These are phyloP conservation scores for Westerdykella aurantiaca DNA, from an alignment of 2,329 filamentous ascomycete genomes.

Conservation along the genomic window DNA sequence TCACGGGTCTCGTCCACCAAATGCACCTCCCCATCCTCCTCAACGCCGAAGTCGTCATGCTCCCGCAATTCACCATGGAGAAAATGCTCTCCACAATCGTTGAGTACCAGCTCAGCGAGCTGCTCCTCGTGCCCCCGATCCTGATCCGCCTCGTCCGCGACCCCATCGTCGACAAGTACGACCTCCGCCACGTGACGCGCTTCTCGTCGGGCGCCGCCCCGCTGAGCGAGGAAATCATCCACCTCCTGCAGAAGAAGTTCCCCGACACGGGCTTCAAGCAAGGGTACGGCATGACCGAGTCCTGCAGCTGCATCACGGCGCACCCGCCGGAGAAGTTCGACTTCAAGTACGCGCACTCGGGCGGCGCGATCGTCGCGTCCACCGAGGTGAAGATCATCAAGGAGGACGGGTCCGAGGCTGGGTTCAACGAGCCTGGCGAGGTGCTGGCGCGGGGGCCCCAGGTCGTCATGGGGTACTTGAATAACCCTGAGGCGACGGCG, in stretches of 20 bases:
- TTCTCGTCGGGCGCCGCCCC: conserved; percentile 60
- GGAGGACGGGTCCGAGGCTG: conserved; percentile 50
- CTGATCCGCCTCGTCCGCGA: conserved; percentile 57
- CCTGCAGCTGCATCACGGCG: conserved; percentile 57
- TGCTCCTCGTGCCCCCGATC: conserved; percentile 52
- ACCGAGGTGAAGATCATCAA: conserved; percentile 58
- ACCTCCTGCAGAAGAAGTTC: conserved; percentile 51
- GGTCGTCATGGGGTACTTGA: conserved; percentile 47
- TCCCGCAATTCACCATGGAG: conserved; percentile 57
- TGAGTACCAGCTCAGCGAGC: conserved; percentile 47
- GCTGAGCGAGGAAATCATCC: conserved; percentile 52
- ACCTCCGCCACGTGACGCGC: conserved; percentile 50
- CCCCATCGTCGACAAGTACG: conserved; percentile 50
- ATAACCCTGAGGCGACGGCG: conserved; percentile 39
- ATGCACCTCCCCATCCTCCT: conserved; percentile 58
- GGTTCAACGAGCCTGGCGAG: conserved; percentile 49
- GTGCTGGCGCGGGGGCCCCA: conserved; percentile 46
- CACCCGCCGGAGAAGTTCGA: conserved; percentile 53
- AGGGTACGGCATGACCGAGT: conserved; percentile 65
- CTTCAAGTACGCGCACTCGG: conserved; percentile 54
- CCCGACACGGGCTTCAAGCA: conserved; percentile 58
- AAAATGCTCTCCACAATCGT: conserved; percentile 44
- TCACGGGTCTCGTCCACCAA: conserved; percentile 37
- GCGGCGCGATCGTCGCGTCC: conserved; percentile 52
- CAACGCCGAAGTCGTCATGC: conserved; percentile 62